Evolutionary conservation across 140 eudicot genomes (phyloP).

Genomic region (Ambrosia hybrid): DNA sequence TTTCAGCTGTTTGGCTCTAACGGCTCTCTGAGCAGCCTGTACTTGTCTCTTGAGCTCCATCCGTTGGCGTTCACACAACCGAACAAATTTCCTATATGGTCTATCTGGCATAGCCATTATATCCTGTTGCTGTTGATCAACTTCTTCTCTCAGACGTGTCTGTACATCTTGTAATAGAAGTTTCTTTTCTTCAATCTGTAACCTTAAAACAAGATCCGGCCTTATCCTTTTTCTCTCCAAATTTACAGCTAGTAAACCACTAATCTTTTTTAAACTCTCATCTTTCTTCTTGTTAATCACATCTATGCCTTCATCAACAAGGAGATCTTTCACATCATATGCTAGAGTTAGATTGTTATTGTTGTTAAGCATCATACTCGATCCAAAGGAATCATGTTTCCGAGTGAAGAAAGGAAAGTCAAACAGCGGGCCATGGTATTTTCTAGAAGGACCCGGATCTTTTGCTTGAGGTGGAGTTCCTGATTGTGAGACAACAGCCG

Average conservation of each 20-base stretch:
- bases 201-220: slow-evolving; percentile 76
- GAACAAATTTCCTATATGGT: slow-evolving; percentile 80
- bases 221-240: slow-evolving; percentile 88
- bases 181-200: slow-evolving; percentile 93
- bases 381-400: slow-evolving; percentile 82
- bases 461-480: slow-evolving; percentile 55
- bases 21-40: slow-evolving; percentile 75
- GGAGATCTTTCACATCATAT: slow-evolving; percentile 81
- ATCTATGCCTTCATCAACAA: slow-evolving; percentile 67
- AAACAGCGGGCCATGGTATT: slow-evolving; percentile 92
- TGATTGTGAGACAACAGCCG: slow-evolving; percentile 43
- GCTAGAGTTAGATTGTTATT: slow-evolving; percentile 74
- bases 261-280: slow-evolving; percentile 67
- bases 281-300: slow-evolving; percentile 58
- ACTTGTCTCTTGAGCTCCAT: slow-evolving; percentile 81
- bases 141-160: slow-evolving; percentile 78
- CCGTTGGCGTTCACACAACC: slow-evolving; percentile 91
- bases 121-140: slow-evolving; percentile 87
- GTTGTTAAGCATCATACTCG: slow-evolving; percentile 71
- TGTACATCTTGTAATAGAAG: slow-evolving; percentile 67
- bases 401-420: slow-evolving; percentile 97
- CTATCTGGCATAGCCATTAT: slow-evolving; percentile 99
- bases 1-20: slow-evolving; percentile 86
- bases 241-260: slow-evolving; percentile 70
- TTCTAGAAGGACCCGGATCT: slow-evolving; percentile 67